Base-by-base conservation (phyloP, 768 basidiomycete genomes). In the Termitomyces eurrhizus region DNA sequence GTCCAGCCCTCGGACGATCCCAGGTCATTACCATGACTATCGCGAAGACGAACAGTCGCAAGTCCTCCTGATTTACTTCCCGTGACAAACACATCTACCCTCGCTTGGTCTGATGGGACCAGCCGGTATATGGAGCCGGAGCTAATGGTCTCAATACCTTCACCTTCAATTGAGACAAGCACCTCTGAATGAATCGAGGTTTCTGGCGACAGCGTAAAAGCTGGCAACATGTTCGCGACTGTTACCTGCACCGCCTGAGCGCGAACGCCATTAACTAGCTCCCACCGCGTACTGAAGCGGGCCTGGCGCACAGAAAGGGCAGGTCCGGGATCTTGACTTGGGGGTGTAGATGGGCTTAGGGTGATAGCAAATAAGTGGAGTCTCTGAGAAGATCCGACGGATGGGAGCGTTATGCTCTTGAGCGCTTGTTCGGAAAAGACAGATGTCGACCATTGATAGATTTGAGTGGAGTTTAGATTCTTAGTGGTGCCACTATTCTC, bases 181-280 rank as follows among this genome's bases (percentile, higher is more conserved):
- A 79, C 74, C 24, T 58, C 66, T 4, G 72, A 65, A 9, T 66
- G 70, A 26, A 79, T 37, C 3, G 79, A 75, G 0, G 75, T 71
- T 36, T 64, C 62, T 3, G 59, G 63, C 0, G 72, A 69, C 2
- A 67, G 54, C 1, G 72, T 53, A 39, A 52, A 71, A 2, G 71
- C 69, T 0, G 83, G 78, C 9, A 81, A 70, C 12, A 83, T 70
- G 62, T 86, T 86, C 26, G 78, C 77, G 13, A 86, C 63, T 0
- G 81, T 83, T 44, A 86, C 75, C 48, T 82, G 80, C 0, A 86
- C 77, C 0, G 75, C 76, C 63, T 84, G 83, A 4, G 76, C 77
- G 29, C 75, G 76, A 52, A 66, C 66, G 2, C 70, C 72, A 32
- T 71, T 46, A 32, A 77, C 66, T 21, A 74, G 66, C 36, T 78